Evolutionary conservation across 2,329 filamentous ascomycete species (phyloP).

Genomic region (Apiospora marii): DNA sequence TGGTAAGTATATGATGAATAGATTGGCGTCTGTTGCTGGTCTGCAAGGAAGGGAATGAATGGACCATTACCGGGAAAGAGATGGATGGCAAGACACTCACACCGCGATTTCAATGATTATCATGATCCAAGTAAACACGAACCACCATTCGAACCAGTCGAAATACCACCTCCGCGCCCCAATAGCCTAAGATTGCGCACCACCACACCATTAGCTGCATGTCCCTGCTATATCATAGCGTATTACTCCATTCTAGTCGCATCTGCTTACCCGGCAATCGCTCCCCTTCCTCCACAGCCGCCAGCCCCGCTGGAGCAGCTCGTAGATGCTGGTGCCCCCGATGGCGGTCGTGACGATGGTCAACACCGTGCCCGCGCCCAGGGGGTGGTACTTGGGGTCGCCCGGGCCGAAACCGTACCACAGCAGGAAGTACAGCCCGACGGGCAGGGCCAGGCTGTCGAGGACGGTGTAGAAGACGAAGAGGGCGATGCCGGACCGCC

Average conservation of each 20-base stretch:
- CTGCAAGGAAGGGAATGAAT: neutral
- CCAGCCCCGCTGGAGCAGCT: conserved; percentile 60
- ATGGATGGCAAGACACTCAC: conserved; percentile 31
- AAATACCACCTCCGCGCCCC: conserved; percentile 13
- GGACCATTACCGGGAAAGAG: neutral
- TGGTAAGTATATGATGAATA: neutral
- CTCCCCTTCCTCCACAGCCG: conserved; percentile 60
- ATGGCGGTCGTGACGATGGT: conserved; percentile 59
- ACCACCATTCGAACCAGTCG: conserved; percentile 66
- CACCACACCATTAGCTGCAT: neutral
- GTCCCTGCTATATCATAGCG: no score
- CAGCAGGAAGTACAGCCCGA: conserved; percentile 66
- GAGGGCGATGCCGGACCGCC: conserved; percentile 60
- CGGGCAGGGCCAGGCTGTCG: conserved; percentile 64
- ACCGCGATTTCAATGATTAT: conserved; percentile 64
- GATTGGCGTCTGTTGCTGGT: conserved; percentile 10
- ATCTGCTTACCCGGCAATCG: conserved; percentile 50
- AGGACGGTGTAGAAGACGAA: conserved; percentile 67
- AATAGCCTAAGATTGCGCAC: neutral
- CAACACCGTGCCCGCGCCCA: conserved; percentile 45
- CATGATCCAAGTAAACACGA: conserved; percentile 60
- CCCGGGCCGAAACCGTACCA: conserved; percentile 54
- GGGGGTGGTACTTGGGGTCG: conserved; percentile 42
- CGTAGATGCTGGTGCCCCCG: conserved; percentile 58
- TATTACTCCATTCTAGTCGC: neutral